Evolutionary conservation across 2,329 filamentous ascomycete species (phyloP).

Genomic region (Blastomyces silverae): DNA sequence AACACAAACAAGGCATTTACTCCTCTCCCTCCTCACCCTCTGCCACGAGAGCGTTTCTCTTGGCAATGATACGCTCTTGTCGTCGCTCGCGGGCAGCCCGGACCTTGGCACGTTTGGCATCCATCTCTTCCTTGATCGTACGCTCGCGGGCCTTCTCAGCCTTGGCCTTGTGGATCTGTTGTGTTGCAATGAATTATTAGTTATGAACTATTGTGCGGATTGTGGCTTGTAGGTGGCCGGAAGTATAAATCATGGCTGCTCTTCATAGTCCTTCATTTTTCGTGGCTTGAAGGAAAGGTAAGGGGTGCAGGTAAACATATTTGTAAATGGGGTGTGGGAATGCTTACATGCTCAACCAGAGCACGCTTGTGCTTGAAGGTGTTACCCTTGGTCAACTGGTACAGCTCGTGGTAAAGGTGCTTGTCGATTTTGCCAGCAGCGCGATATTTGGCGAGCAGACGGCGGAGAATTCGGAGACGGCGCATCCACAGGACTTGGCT

Average conservation of each 20-base stretch:
- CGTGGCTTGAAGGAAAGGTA: neutral
- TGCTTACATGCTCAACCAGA: constrained; percentile 96
- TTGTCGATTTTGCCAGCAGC: constrained; percentile 99
- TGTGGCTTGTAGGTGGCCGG: neutral
- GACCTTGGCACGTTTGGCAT: constrained; percentile 99
- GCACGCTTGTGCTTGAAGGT: constrained; percentile 99
- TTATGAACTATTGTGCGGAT: neutral
- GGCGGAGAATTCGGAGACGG: constrained; percentile 97
- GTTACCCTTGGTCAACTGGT: constrained; percentile 99
- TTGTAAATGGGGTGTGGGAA: constrained; percentile 17
- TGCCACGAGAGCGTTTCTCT: constrained; percentile 78
- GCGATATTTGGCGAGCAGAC: constrained; percentile 99
- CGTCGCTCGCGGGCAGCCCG: constrained; percentile 99
- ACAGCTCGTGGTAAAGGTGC: constrained; percentile 99
- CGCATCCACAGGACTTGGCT: constrained; percentile 99
- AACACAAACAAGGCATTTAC: constrained; percentile 12
- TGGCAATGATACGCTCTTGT: constrained; percentile 81
- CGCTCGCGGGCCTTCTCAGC: constrained; percentile 97
- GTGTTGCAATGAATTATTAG: constrained; percentile 17
- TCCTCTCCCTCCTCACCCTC: constrained; percentile 51
- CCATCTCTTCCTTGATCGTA: constrained; percentile 98
- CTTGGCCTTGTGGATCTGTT: constrained; percentile 99
- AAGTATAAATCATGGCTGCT: neutral
- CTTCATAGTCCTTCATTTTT: neutral
- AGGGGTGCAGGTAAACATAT: neutral